Base-by-base conservation (phyloP, 805 yeast species). In the Sungouiozyma ichnusensis region DNA sequence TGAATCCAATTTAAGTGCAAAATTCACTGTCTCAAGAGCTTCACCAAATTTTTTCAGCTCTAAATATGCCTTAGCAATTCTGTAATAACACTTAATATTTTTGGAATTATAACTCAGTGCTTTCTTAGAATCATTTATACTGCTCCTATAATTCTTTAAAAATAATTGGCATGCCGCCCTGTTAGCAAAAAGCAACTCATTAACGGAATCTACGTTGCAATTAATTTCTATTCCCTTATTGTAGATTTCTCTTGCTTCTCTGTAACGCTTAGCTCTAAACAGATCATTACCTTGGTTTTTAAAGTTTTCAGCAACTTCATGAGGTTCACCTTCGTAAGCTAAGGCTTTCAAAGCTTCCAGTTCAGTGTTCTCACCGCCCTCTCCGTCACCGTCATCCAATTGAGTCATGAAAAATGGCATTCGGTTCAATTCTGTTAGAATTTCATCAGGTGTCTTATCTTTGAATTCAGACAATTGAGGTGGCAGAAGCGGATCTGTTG, bases 261-360 rank as follows among this genome's bases (percentile, higher is more conserved):
- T 72, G 63, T 74, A 92, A 52, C 79, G 76, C 52, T 81, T 85
- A 8, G 67, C 66, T 58, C 76, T 80, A 64, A 72, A 92, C 44
- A 84, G 74, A 14, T 86, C 97, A 60, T 94, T 92, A 4, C 98
- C 99, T 58, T 90, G 97, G 46, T 75, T 79, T 48, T 87, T 86
- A 67, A 88, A 92, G 55, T 87, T 88, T 18, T 76, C 71, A 3
- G 97, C 97, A 31, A 87, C 69, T 55, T 92, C 98, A 53, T 82
- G 79, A 0, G 97, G 96, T 48, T 86, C 95, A 36, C 97, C 98
- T 39, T 92, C 98, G 56, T 85, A 87, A 0, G 94, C 95, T 51
- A 92, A 67, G 4, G 95, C 90, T 56, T 81, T 81, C 44, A 92
- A 69, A 0, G 98, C 98, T 57, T 90, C 97, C 15, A 92, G 64